A percentile compares a stretch with the other conserved stretches of the same genome.
These are phyloP conservation scores for Solanum commersonii DNA, from an alignment of 257 asterid genomes.

Conservation along the genomic window DNA sequence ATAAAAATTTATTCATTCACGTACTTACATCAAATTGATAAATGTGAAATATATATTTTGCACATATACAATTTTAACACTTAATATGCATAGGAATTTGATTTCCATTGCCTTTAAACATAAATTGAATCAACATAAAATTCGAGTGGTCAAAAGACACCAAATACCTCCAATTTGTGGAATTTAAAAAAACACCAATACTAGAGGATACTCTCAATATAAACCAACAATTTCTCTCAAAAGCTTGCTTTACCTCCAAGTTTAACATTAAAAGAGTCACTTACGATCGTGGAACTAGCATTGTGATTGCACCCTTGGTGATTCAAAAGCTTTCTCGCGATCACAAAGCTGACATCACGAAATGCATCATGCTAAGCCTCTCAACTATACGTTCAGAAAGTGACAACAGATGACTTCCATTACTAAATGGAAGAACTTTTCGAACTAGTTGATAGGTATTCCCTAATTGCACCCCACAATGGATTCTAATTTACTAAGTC, in stretches of 20 bases:
- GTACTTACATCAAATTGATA: neutral
- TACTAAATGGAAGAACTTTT: no score
- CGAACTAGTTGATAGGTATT: neutral
- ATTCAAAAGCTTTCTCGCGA: neutral
- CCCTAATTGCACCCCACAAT: neutral
- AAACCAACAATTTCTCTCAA: neutral
- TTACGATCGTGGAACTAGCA: neutral
- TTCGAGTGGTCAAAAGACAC: neutral
- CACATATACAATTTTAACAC: neutral
- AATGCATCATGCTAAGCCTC: neutral
- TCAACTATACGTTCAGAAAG: no score
- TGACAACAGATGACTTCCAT: no score
- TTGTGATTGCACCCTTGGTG: neutral
- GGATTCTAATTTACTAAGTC: no score
- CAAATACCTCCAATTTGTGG: neutral
- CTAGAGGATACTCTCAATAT: neutral
- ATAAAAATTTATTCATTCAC: neutral
- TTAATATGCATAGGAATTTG: neutral
- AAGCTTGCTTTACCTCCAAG: neutral
- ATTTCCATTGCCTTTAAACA: neutral
- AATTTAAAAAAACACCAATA: no score
- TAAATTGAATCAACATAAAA: neutral
- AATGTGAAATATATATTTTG: neutral
- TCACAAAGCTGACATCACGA: neutral
- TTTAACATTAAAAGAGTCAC: neutral